Base-by-base conservation (phyloP, 2,329 filamentous ascomycete species). In the Dothideomycetes sp. region DNA sequence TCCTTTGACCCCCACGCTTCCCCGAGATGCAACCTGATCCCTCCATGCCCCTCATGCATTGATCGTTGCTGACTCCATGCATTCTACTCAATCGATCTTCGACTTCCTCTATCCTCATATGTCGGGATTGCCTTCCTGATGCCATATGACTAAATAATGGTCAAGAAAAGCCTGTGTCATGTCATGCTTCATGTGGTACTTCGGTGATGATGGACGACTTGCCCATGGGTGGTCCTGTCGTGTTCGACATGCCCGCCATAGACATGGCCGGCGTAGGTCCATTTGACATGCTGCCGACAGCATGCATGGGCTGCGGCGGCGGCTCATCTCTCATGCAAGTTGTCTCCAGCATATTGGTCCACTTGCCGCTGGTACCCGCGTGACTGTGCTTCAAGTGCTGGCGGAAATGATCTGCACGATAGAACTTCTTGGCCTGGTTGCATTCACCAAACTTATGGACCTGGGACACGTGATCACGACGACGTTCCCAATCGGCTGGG, bases 351-450 rank as follows among this genome's bases (percentile, higher is more conserved):
- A 94, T 88, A 62, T 96, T 96, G 10, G 91, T 98, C 91, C 91
- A 98, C 63, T 96, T 96, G 22, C 91, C 91, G 62, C 87, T 95
- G 1, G 86, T 89, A 24, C 91, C 91, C 25, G 84, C 85, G 64
- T 96, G 91, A 60, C 87, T 95, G 61, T 98, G 91, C 69, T 96
- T 98, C 44, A 98, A 70, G 64, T 98, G 91, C 63, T 98, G 91
- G 45, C 91, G 80, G 70, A 98, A 98, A 61, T 98, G 91, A 61
- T 98, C 91, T 23, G 91, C 91, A 25, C 91, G 78, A 67, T 84
- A 98, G 62, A 98, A 98, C 61, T 96, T 96, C 70, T 98, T 98
- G 51, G 84, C 83, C 55, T 91, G 87, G 61, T 98, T 98, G 73
- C 91, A 98, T 65, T 96, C 91, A 48, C 87, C 79, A 59, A 94